Evolutionary conservation across 2,329 filamentous ascomycete species (phyloP), one percentile per base, ranked within the genome.

Genomic region (Aureobasidium sp.): DNA sequence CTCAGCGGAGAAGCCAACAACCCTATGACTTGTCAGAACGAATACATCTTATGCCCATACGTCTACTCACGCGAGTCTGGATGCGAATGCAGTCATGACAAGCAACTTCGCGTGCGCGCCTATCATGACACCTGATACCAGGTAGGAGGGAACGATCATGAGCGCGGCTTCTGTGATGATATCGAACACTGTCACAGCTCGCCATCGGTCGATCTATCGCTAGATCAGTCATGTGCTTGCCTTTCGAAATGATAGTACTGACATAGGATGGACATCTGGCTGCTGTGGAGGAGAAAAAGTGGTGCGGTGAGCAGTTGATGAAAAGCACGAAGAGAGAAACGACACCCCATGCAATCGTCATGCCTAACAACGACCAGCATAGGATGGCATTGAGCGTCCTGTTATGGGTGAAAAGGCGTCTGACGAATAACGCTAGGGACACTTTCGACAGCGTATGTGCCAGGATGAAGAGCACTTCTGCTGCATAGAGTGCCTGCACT

Each of bases 341-440:
- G 2, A 60, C 36, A 2, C 57, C 41, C 57, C 57, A 60, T 1
- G 30, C n/a, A 14, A 36, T 29, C 3, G 57, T 41, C 2, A 60
- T 16, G 3, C 34, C 27, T 9, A 60, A 5, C 3, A 60, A 27
- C 2, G 36, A 50, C 57, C 57, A 50, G 36, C 57, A 49, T 21
- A 60, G 16, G 14, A 50, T 21, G n/a, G 32, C 37, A 14, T 60
- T 60, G 14, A 36, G 34, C 6, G 6, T 41, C 34, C 34, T 41
- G 27, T 44, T 44, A 13, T 60, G 55, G 37, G 42, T 42, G 32
- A 64, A 64, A 37, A 62, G 57, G 8, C 63, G 47, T 13, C 59
- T 47, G 29, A 64, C 59, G 29, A 64, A 62, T 32, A 61, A 36
- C 1, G 63, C 63, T 25, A 62, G 58, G 2, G 63, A 64, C 7